Base-by-base conservation (phyloP, 768 basidiomycete genomes). In the Boletus vermiculosoides region DNA sequence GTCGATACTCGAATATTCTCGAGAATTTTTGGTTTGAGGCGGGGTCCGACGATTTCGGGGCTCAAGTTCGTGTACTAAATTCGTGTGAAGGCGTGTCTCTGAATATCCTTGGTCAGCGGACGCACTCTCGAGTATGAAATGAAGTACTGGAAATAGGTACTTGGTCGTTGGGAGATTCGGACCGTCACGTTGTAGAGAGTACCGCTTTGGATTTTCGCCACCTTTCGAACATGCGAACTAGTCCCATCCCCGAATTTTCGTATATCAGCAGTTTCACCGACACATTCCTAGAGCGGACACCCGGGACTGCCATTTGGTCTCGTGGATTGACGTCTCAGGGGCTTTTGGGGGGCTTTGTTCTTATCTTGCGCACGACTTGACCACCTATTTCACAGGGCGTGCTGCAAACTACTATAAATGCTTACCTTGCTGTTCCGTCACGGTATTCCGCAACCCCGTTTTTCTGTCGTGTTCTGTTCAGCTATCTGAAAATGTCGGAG, bases 341-440 rank as follows among this genome's bases (percentile, higher is more conserved):
- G 20, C 48, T 20, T n/a, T 5, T 18, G 30, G 3, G 15, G 23
- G 13, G 34, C 34, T 39, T 53, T 39, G 33, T 23, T 33, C 49
- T 54, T 54, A 55, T 55, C 59, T 60, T 12, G 20, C n/a, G n/a
- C 51, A 7, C 4, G 49, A 47, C 28, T 18, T 25, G 23, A 45
- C 41, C 30, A 30, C 30, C 1, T 30, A 30, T 30, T 9, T 30
- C 30, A 22, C 28, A 42, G 22, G n/a, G 37, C 30, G 13, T 11
- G 5, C 30, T 31, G 31, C n/a, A 50, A 20, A 36, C 31, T 3
- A 36, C 31, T 3, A 11, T 16, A 34, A 50, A 1, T 8, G 10
- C n/a, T 22, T 13, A 3, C 37, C 16, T 23, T 25, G 31, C 23
- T 18, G 22, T 10, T 50, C 18, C 10, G 34, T 37, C 18, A 33